These are phyloP conservation scores for Scortechinia acanthostroma DNA, from an alignment of 2,329 filamentous ascomycete genomes.

Conservation along the genomic window DNA sequence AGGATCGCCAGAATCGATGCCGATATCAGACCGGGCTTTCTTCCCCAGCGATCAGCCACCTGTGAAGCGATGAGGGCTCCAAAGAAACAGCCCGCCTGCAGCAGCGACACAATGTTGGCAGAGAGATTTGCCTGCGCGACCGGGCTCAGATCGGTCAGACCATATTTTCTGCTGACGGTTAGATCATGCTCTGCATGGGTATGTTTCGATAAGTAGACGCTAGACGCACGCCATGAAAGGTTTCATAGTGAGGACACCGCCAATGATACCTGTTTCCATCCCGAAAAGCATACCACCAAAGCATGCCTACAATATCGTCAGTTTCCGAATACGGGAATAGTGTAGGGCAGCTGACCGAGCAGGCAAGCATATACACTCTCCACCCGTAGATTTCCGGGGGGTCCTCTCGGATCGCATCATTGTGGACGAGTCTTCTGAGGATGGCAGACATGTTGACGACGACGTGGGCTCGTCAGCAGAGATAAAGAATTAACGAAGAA, in stretches of 20 bases:
- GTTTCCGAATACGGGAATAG: conserved; percentile 6
- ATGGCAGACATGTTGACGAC: conserved; percentile 7
- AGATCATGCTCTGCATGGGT: conserved; percentile 3
- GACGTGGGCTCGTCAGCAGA: too few species aligned
- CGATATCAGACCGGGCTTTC: conserved; percentile 41
- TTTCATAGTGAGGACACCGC: conserved; percentile 53
- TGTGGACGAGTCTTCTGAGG: conserved; percentile 35
- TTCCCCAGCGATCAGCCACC: conserved; percentile 42
- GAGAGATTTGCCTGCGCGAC: conserved; percentile 43
- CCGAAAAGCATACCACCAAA: conserved; percentile 51
- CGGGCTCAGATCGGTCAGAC: conserved; percentile 28
- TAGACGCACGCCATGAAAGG: conserved; percentile 42
- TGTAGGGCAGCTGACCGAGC: conserved; percentile 30
- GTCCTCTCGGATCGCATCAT: conserved; percentile 59
- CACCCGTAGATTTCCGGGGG: conserved; percentile 65
- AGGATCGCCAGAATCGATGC: conserved; percentile 44
- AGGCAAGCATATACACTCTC: conserved; percentile 58
- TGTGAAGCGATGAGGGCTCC: conserved; percentile 35
- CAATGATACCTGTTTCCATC: conserved; percentile 56
- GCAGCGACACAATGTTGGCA: conserved; percentile 58
- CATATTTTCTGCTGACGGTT: conserved; percentile 35
- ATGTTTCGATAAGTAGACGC: conserved; percentile 1
- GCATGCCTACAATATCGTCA: conserved; percentile 19
- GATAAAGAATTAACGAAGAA: too few species aligned
- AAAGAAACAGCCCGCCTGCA: conserved; percentile 30